A percentile compares a stretch with the other conserved stretches of the same genome.
Evolutionary conservation across 805 yeast species (phyloP).

Genomic region (Cyberlindnera maclurae): DNA sequence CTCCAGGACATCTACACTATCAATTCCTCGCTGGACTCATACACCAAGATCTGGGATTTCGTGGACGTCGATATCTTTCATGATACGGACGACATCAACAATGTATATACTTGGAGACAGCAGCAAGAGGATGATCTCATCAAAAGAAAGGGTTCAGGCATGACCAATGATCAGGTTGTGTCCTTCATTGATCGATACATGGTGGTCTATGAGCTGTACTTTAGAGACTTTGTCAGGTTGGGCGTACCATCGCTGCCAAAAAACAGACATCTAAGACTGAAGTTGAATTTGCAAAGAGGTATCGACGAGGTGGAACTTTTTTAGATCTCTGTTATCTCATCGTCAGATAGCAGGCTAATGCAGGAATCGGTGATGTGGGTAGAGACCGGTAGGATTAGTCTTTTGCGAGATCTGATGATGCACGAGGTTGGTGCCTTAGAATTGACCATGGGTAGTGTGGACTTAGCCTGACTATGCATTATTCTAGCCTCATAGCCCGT

Average conservation of each 20-base stretch:
- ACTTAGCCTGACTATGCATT: too few relatives aligned
- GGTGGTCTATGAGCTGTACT: conserved; percentile 77
- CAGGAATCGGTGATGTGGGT: background rate
- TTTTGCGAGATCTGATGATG: background rate
- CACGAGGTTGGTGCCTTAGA: too few relatives aligned
- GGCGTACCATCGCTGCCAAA: conserved; percentile 22
- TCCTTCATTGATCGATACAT: conserved; percentile 75
- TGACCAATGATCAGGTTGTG: conserved; percentile 67
- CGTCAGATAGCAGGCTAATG: conserved; percentile 11
- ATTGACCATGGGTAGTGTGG: too few relatives aligned
- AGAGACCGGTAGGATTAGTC: background rate
- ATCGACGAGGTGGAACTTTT: conserved; percentile 6
- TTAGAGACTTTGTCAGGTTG: conserved; percentile 30
- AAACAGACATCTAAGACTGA: conserved; percentile 13
- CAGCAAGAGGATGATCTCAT: conserved; percentile 60
- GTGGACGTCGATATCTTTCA: conserved; percentile 58
- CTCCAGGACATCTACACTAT: conserved; percentile 30
- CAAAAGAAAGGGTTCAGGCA: conserved; percentile 53
- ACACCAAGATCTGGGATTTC: conserved; percentile 47
- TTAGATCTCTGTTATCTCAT: background rate
- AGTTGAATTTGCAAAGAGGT: conserved; percentile 12
- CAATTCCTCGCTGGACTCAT: conserved; percentile 45
- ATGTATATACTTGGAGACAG: conserved; percentile 73
- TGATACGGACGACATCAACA: conserved; percentile 49
- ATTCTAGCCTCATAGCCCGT: too few relatives aligned